Percentiles rank a stretch among this genome's conserved stretches.
Evolutionary conservation across 371 early-diverging fungal species (phyloP).

Genomic region (Fennellomyces sp.): DNA sequence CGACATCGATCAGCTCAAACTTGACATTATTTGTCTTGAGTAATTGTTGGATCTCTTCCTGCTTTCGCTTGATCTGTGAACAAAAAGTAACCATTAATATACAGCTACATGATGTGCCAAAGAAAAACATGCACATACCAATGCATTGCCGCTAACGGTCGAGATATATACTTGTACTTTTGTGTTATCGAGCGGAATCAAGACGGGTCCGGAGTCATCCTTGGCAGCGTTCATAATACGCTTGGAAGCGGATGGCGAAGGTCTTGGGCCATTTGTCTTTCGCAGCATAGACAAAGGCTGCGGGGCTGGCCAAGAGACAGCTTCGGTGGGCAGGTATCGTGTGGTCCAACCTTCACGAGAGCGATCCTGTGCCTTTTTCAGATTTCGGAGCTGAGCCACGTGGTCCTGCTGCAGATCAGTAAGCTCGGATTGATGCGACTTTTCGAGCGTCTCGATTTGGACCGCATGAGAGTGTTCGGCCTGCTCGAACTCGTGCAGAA

Average conservation of each 20-base stretch:
- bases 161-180: conserved; percentile 50
- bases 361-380: conserved; percentile 30
- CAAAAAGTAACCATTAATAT: no score
- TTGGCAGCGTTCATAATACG: conserved; percentile 10
- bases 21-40: conserved; percentile 28
- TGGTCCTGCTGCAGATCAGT: conserved; percentile 36
- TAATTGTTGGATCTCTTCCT: conserved; percentile 46
- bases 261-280: conserved; percentile 23
- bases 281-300: conserved; percentile 18
- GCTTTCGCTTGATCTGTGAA: conserved; percentile 44
- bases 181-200: conserved; percentile 40
- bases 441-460: conserved; percentile 39
- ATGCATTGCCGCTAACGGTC: conserved; percentile 44
- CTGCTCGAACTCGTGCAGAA: conserved; percentile 76
- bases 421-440: conserved; percentile 41
- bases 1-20: conserved; percentile 46
- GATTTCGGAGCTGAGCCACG: conserved; percentile 30
- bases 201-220: conserved; percentile 24
- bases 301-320: conserved; percentile 48
- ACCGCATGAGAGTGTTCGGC: conserved; percentile 42
- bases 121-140: conserved; percentile 20
- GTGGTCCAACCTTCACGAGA: conserved; percentile 26
- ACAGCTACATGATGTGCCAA: neutral
- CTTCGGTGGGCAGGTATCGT: conserved; percentile 42
- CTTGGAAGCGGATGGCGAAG: conserved; percentile 1